Conservation (phyloP, 1,284 basidiomycete species). For the Puccinia horiana region DNA sequence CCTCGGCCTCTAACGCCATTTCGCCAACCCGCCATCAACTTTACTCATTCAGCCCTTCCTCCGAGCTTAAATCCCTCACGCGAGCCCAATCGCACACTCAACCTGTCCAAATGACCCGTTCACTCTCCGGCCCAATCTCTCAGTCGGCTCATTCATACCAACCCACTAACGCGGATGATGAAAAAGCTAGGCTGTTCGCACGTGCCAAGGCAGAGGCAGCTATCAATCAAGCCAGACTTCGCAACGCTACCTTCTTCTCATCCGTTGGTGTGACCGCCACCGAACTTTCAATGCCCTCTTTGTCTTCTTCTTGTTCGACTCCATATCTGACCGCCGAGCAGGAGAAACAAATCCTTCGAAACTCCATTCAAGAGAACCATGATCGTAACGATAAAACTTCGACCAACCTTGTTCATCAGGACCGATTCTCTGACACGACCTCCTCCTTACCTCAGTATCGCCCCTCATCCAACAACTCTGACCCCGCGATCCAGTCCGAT, state of each 20-base stretch:
- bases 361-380: not conserved
- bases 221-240: not conserved
- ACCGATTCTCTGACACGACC: not conserved
- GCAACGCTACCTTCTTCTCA: not conserved
- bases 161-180: not conserved
- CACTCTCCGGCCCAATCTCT: not conserved
- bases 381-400: not conserved
- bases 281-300: not conserved
- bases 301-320: not conserved
- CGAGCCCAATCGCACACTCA: not conserved
- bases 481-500: not conserved
- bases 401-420: not conserved
- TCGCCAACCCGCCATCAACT: not conserved
- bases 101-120: not conserved
- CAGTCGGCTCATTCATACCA: not conserved
- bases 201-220: conserved; percentile 28
- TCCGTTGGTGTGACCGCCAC: not conserved
- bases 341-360: not conserved
- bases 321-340: not conserved
- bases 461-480: not conserved
- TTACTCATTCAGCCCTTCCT: not conserved
- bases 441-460: not conserved
- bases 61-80: not conserved
- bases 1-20: not conserved
- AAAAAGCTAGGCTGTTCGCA: conserved; percentile 17